Evolutionary conservation across 1,284 basidiomycete species (phyloP).

Genomic region (Ganoderma lucidum): DNA sequence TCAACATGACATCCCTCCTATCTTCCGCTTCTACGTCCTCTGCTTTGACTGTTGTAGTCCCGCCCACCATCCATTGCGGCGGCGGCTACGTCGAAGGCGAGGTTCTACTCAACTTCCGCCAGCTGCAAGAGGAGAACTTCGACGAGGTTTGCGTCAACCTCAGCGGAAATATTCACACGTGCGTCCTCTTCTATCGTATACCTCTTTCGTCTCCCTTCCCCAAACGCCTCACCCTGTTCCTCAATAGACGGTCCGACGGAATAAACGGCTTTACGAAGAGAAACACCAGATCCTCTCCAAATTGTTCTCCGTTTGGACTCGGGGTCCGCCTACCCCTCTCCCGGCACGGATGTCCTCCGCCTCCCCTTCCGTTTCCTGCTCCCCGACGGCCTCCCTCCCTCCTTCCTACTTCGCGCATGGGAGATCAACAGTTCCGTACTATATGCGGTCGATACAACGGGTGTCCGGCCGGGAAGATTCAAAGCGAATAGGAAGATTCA

Average conservation of each 20-base stretch:
- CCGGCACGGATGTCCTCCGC: conserved; percentile 11
- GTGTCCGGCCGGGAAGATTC: conserved; percentile 9
- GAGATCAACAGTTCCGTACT: background rate
- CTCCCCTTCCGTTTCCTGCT: background rate
- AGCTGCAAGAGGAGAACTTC: conserved; percentile 20
- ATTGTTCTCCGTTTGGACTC: background rate
- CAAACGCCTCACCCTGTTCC: background rate
- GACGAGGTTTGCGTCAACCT: conserved; percentile 18
- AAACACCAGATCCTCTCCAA: background rate
- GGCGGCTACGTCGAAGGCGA: conserved; percentile 19
- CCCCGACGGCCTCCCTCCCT: conserved; percentile 3
- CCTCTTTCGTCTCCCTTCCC: background rate
- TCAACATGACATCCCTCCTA: background rate
- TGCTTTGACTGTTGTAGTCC: conserved; percentile 3
- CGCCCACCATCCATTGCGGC: background rate
- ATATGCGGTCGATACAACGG: conserved; percentile 5
- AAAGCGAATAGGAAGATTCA: conserved; percentile 1
- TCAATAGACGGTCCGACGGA: background rate
- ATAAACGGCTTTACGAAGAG: background rate
- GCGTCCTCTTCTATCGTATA: background rate
- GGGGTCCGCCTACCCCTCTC: conserved; percentile 12
- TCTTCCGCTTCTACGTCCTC: background rate
- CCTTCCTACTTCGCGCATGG: conserved; percentile 1
- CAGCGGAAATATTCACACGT: conserved; percentile 13
- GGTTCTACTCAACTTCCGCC: conserved; percentile 19